Evolutionary conservation across 129 eudicot species (phyloP), one percentile per base, ranked within the genome.

Genomic region (Glebionis coronaria): DNA sequence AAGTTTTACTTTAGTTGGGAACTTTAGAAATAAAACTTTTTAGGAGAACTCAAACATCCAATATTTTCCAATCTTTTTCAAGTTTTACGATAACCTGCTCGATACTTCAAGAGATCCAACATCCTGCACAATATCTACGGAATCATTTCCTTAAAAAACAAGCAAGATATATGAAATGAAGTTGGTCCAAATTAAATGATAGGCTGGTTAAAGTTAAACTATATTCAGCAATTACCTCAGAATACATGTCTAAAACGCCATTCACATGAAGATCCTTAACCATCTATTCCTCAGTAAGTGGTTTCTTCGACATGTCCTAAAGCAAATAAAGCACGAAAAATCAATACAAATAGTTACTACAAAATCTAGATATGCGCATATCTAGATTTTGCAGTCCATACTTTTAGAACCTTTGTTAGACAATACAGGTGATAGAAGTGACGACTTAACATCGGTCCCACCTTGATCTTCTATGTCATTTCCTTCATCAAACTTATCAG

Each of bases 231-330:
- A 44, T 66, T 84, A 92, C 96, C 98, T 7, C 98, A 82, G 76
- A 92, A 92, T 25, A 92, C 88, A 78, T 92, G 98, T 75, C 86
- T 74, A 71, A 92, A 92, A 44, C 95, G 87, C 98, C 98, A 92
- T 65, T 88, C 98, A 63, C 90, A 67, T 92, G 98, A 61, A 92
- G 68, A 82, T 92, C 98, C 78, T 88, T 92, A 28, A 96, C 98
- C 65, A 78, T 86, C 80, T 88, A 68, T 70, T 92, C 98, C 80
- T 92, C 96, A 12, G 96, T 92, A 10, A 96, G 98, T 2, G 98
- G 98, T 73, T 92, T 96, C 66, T 79, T 79, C 14, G 98, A 85
- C 98, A 92, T 92, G 78, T 92, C 96, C 98, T 92, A 80, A 69
- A 59, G 42, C 61, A 75, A 44, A 69, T 14, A 61, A 73, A 61